Conservation (phyloP, 164 flowering plant genomes). For the Paratinospora sagittata region DNA sequence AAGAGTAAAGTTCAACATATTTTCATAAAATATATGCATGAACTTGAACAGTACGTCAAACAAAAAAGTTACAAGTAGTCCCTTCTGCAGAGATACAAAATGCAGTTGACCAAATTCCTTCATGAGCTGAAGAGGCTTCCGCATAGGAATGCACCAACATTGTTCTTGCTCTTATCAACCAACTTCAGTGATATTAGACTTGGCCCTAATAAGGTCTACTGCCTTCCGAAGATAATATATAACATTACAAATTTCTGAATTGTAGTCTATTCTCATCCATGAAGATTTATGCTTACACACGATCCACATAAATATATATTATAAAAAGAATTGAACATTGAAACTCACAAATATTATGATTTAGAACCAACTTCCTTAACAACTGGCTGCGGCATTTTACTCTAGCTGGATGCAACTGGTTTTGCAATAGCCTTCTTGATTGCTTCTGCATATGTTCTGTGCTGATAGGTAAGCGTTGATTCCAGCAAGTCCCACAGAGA, state of each 20-base stretch:
- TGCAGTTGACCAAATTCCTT: neutral
- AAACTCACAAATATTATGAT: neutral
- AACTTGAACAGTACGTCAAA: neutral
- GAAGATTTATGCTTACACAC: neutral
- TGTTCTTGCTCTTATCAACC: neutral
- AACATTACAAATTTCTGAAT: constrained; percentile 3
- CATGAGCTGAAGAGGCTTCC: neutral
- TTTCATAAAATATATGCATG: neutral
- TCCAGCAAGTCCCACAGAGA: constrained; percentile 87
- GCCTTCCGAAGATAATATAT: neutral
- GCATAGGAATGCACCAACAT: neutral
- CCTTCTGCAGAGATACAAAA: neutral
- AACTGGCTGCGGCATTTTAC: neutral
- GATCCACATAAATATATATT: constrained; percentile 2
- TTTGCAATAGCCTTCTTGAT: constrained; percentile 64
- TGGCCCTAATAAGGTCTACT: constrained; percentile 8
- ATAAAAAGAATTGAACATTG: constrained; percentile 11
- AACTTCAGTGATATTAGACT: neutral
- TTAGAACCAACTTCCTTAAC: constrained; percentile 6
- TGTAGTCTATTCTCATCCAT: neutral
- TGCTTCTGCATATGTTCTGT: constrained; percentile 45
- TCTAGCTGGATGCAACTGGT: constrained; percentile 50
- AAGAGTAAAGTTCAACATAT: neutral
- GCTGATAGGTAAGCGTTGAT: constrained; percentile 33
- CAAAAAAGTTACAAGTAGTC: neutral